Evolutionary conservation across 2,329 filamentous ascomycete species (phyloP), one percentile per base, ranked within the genome.

Genomic region (Stachybotrys chartarum): DNA sequence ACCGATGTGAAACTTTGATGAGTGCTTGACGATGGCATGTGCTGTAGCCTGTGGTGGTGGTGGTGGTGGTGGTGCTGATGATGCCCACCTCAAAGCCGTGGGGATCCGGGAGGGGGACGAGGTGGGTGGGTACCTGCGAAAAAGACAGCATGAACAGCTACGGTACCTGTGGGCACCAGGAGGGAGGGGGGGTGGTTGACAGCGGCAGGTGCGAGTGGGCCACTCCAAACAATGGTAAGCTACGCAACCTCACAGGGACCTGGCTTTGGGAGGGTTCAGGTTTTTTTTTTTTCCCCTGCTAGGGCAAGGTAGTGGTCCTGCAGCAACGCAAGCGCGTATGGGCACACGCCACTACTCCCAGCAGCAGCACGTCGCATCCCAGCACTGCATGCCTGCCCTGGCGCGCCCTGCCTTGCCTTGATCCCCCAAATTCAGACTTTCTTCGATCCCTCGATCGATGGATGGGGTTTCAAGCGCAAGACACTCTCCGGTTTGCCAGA

Each of bases 361-460:
- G 24, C 24, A 24, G 24, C 24, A 24, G 24, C 24, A 24, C 24
- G 24, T 24, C 24, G 24, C 24, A 24, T 24, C 24, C 24, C 31
- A 16, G 32, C 42, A 44, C 46, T 50, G 47, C 51, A 51, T 50
- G 48, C 45, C 50, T 52, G 55, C 53, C 48, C 44, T 54, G 44
- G 24, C 45, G 16, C 31, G 51, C 56, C 56, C 44, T 56, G 52
- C 55, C 54, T 47, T 53, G 49, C 50, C 46, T 51, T 44, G 54
- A 24, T 24, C 24, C 39, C 54, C 50, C 48, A 54, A 45, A 51
- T 44, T 51, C 48, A 56, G 50, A 55, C 35, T 53, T 63, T 61
- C 64, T 59, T 69, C 68, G 68, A 70, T 70, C 63, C 61, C 64
- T 69, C 68, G 68, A 70, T 70, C 68, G 63, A 67, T 59, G 53